Evolutionary conservation across 108 stramenopile species (phyloP).

Genomic region (Skeletonema costatum): DNA sequence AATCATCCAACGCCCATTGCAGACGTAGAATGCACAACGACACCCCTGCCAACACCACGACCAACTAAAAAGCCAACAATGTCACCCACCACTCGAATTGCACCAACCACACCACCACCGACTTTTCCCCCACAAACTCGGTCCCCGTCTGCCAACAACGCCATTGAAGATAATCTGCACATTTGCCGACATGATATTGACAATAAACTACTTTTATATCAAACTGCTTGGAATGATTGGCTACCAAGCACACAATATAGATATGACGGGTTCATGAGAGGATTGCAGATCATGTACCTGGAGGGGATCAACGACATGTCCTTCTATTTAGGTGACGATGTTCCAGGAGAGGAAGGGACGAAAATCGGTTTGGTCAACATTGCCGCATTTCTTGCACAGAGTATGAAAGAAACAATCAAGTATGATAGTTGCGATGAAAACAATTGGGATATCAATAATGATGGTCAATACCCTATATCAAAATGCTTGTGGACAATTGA

Average conservation of each 20-base stretch:
- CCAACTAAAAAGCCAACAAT: conserved; percentile 5
- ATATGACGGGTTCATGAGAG: conserved; percentile 14
- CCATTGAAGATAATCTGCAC: conserved; percentile 30
- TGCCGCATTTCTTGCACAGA: conserved; percentile 44
- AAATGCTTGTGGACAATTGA: conserved; percentile 56
- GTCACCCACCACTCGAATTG: background rate
- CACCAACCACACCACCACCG: conserved; percentile 7
- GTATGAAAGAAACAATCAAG: conserved; percentile 51
- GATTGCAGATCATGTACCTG: conserved; percentile 12
- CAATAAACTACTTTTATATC: conserved; percentile 17
- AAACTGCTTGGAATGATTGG: conserved; percentile 19
- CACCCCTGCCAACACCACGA: background rate
- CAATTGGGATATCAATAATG: conserved; percentile 25
- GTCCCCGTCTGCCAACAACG: conserved; percentile 14
- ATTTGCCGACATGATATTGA: background rate
- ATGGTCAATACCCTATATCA: conserved; percentile 37
- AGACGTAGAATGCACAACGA: conserved; percentile 11
- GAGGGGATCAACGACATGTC: conserved; percentile 15
- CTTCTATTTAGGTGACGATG: conserved; percentile 18
- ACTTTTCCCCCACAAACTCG: conserved; percentile 23
- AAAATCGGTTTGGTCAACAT: conserved; percentile 27
- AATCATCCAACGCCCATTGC: background rate
- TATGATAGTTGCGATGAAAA: conserved; percentile 54
- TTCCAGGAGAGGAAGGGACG: background rate
- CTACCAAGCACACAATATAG: conserved; percentile 16